These are phyloP conservation scores for Calamus simplicifolius DNA, from an alignment of 176 grass and related monocot genomes.

Conservation along the genomic window DNA sequence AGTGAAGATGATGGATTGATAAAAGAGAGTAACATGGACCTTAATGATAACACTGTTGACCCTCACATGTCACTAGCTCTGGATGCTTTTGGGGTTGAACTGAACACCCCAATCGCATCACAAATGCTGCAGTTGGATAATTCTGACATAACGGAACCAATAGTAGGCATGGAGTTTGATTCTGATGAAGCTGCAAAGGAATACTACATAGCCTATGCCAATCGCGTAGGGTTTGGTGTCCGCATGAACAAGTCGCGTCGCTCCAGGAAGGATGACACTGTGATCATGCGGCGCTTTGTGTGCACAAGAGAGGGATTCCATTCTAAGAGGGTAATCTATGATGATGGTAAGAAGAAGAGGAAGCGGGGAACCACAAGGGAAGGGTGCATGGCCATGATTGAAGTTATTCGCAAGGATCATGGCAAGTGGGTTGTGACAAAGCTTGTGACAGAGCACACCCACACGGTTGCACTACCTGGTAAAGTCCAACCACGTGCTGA, in stretches of 20 bases:
- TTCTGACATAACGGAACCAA: conserved; percentile 18
- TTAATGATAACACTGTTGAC: conserved; percentile 13
- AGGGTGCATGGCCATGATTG: conserved; percentile 60
- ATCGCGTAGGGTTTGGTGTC: conserved; percentile 28
- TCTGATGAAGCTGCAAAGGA: conserved; percentile 41
- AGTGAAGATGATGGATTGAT: conserved; percentile 20
- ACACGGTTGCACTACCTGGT: conserved; percentile 22
- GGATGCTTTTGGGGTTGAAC: not conserved
- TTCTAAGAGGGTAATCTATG: conserved; percentile 31
- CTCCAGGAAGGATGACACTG: conserved; percentile 47
- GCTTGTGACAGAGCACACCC: conserved; percentile 41
- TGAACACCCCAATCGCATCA: not conserved
- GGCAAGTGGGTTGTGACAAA: conserved; percentile 47
- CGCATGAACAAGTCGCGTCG: conserved; percentile 58
- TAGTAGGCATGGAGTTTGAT: conserved; percentile 48
- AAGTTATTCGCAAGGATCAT: conserved; percentile 48
- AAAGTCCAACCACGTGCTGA: not conserved
- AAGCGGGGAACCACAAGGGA: conserved; percentile 43
- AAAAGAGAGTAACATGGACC: conserved; percentile 23
- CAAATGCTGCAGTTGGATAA: not conserved
- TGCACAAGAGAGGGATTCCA: conserved; percentile 54
- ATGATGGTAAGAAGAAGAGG: conserved; percentile 41
- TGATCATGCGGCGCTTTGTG: conserved; percentile 62
- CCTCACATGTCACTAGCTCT: conserved; percentile 4
- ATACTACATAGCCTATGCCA: conserved; percentile 52